Evolutionary conservation across 2,329 filamentous ascomycete species (phyloP).

Genomic region (Neonectria coccinea): DNA sequence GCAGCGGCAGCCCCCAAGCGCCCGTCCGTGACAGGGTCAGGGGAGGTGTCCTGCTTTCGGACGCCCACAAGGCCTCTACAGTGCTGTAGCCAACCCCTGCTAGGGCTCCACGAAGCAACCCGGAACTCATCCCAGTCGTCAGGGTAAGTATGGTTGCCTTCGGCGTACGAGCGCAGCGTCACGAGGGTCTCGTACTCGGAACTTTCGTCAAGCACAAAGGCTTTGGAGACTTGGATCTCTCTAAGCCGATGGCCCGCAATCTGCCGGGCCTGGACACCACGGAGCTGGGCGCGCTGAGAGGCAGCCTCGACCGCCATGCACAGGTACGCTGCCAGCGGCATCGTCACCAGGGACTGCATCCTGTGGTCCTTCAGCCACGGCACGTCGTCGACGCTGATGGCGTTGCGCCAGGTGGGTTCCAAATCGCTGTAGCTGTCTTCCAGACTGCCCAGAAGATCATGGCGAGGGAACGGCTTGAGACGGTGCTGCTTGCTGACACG

Average conservation of each 20-base stretch:
- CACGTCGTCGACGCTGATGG: slow-evolving; percentile 59
- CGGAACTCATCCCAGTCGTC: slow-evolving; percentile 67
- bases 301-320: slow-evolving; percentile 64
- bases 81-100: slow-evolving; percentile 68
- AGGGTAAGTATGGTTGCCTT: slow-evolving; percentile 49
- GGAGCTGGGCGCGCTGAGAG: slow-evolving; percentile 48
- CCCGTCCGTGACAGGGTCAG: no score
- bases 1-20: no score
- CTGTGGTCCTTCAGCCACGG: slow-evolving; percentile 70
- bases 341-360: slow-evolving; percentile 67
- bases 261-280: slow-evolving; percentile 37
- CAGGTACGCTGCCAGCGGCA: slow-evolving; percentile 65
- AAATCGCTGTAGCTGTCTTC: slow-evolving; percentile 58
- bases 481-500: slow-evolving; percentile 57
- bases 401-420: slow-evolving; percentile 63
- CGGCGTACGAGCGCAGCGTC: slow-evolving; percentile 43
- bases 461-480: slow-evolving; percentile 53
- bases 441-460: slow-evolving; percentile 60
- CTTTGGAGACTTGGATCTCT: slow-evolving; percentile 45
- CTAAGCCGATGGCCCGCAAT: slow-evolving; percentile 36
- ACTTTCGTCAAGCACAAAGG: slow-evolving; percentile 44
- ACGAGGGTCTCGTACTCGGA: slow-evolving; percentile 43
- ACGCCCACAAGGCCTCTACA: slow-evolving; percentile 59
- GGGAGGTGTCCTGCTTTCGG: no score
- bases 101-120: slow-evolving; percentile 65